Evolutionary conservation across 2,329 filamentous ascomycete species (phyloP).

Genomic region (Aspergillus sclerotialis): DNA sequence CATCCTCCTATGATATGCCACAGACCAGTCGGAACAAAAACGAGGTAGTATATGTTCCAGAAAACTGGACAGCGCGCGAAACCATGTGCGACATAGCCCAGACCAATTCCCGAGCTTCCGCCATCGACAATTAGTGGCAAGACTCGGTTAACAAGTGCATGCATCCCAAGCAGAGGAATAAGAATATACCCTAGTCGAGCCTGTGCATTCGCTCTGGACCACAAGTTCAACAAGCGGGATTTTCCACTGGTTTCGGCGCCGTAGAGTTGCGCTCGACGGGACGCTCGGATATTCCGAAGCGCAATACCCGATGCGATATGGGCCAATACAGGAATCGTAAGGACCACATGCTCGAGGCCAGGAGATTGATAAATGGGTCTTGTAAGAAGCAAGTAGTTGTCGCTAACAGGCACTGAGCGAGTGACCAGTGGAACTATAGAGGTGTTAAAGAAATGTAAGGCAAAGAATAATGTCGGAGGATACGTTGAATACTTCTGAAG

Average conservation of each 20-base stretch:
- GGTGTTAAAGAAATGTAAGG: conserved; percentile 73
- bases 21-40: conserved; percentile 60
- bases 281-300: conserved; percentile 66
- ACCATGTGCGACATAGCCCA: conserved; percentile 78
- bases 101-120: conserved; percentile 75
- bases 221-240: conserved; percentile 43
- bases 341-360: conserved; percentile 69
- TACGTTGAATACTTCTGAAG: conserved; percentile 88
- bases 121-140: conserved; percentile 72
- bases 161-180: conserved; percentile 58
- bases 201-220: conserved; percentile 66
- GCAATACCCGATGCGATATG: conserved; percentile 73
- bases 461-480: conserved; percentile 68
- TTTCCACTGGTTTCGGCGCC: conserved; percentile 58
- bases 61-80: conserved; percentile 64
- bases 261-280: conserved; percentile 66
- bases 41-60: conserved; percentile 62
- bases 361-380: conserved; percentile 87
- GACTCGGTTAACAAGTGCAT: conserved; percentile 68
- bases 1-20: conserved; percentile 80
- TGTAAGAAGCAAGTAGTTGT: conserved; percentile 82
- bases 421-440: conserved; percentile 72
- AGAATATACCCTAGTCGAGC: conserved; percentile 67
- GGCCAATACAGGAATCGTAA: conserved; percentile 64
- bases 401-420: conserved; percentile 64